A percentile compares a stretch with the other conserved stretches of the same genome.
Conservation (phyloP, 2,329 filamentous ascomycete genomes). For the Phaeosphaeria sp. region DNA sequence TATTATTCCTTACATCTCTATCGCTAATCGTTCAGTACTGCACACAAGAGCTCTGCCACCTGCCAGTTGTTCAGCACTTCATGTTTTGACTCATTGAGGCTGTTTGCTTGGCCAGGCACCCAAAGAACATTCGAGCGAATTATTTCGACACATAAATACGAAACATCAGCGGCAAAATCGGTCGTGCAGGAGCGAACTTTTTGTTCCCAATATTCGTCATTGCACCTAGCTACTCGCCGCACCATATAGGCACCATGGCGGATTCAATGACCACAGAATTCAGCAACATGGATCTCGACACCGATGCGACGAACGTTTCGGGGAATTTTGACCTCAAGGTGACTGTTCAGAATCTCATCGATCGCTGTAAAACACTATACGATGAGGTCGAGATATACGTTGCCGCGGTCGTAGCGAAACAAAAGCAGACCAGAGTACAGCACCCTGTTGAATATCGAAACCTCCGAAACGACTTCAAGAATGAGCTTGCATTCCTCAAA, state of each 20-base stretch:
- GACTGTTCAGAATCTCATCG: constrained; percentile 42
- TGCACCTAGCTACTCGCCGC: background rate
- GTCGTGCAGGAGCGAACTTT: too few relatives aligned
- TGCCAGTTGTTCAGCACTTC: too few relatives aligned
- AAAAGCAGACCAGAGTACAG: constrained; percentile 41
- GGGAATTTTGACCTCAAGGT: constrained; percentile 24
- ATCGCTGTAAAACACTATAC: constrained; percentile 47
- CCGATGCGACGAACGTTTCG: constrained; percentile 8
- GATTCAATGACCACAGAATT: constrained; percentile 19
- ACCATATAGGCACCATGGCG: constrained; percentile 12
- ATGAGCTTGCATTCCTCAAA: constrained; percentile 42
- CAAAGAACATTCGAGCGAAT: background rate
- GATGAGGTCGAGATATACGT: constrained; percentile 52
- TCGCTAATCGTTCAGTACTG: too few relatives aligned
- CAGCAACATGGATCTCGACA: constrained; percentile 15
- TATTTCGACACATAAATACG: background rate
- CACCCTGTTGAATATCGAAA: constrained; percentile 46
- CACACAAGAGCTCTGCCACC: too few relatives aligned
- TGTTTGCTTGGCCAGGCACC: background rate
- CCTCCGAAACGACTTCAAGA: constrained; percentile 43
- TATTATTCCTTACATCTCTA: too few relatives aligned
- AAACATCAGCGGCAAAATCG: background rate
- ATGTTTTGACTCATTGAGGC: background rate
- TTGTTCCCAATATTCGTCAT: too few relatives aligned
- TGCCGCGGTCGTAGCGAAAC: constrained; percentile 38